Evolutionary conservation across 768 basidiomycete genomes (phyloP).

Genomic region (Psilocybe cyanescens): DNA sequence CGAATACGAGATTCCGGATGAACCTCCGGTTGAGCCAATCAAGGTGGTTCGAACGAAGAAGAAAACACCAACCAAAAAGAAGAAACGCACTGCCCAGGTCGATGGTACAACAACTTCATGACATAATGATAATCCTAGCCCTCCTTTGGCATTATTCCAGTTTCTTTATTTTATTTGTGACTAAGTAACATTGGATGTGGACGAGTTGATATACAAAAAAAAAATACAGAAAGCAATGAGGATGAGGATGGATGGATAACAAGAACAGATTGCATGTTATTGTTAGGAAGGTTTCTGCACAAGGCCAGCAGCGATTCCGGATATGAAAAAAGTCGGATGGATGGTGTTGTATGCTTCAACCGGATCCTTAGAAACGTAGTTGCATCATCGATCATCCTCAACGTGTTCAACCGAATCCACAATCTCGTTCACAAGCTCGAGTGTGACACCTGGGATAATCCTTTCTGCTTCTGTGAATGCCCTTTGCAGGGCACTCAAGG

Average conservation of each 20-base stretch:
- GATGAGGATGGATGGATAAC: conserved; percentile 14
- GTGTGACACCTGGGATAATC: conserved; percentile 92
- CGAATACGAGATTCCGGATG: conserved; percentile 56
- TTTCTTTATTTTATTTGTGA: conserved; percentile 8
- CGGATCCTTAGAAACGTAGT: neutral
- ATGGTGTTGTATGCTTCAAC: conserved; percentile 6
- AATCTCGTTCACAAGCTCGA: conserved; percentile 93
- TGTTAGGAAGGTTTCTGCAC: conserved; percentile 5
- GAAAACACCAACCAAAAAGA: conserved; percentile 64
- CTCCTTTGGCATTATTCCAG: conserved; percentile 2
- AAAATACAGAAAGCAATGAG: conserved; percentile 28
- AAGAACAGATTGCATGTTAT: conserved; percentile 11
- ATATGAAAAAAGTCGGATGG: conserved; percentile 3
- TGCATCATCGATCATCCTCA: conserved; percentile 66
- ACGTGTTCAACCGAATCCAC: conserved; percentile 92
- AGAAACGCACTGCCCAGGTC: conserved; percentile 56
- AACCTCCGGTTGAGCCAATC: conserved; percentile 65
- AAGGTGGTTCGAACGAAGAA: conserved; percentile 79
- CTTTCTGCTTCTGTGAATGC: conserved; percentile 96
- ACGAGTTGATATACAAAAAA: conserved; percentile 25
- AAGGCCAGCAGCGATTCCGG: conserved; percentile 8
- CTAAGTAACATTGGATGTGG: conserved; percentile 15
- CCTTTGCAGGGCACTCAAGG: conserved; percentile 82
- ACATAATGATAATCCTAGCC: neutral
- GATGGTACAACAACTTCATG: conserved; percentile 3